phyloP scores from a whole-genome alignment of 2,329 filamentous ascomycete genomes.

The Macrophomina pseudophaseolina region DNA sequence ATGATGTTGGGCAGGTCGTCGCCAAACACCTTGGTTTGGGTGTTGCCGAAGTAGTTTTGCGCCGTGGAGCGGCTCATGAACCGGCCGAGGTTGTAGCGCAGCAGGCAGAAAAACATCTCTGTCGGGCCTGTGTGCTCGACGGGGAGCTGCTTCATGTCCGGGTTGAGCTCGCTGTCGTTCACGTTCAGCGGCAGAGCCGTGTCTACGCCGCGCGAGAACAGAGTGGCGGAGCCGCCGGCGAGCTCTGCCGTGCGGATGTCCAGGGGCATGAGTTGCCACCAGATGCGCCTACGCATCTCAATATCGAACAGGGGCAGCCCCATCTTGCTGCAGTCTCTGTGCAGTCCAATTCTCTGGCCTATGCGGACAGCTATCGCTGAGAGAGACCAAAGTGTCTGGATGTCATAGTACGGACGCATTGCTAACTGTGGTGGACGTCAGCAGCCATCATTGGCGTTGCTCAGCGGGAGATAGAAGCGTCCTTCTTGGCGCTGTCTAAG shows the following conservation, averaged over 20 bases:
- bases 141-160: conserved; percentile 51
- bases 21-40: too few relatives aligned
- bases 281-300: conserved; percentile 65
- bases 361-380: conserved; percentile 66
- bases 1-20: conserved; percentile 31
- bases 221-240: conserved; percentile 55
- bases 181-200: conserved; percentile 58
- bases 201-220: conserved; percentile 45
- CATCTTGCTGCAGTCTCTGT: conserved; percentile 61
- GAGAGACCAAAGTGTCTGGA: conserved; percentile 66
- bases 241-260: conserved; percentile 63
- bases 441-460: background rate
- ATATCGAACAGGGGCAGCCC: conserved; percentile 62
- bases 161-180: conserved; percentile 56
- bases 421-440: conserved; percentile 43
- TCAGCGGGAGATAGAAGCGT: too few relatives aligned
- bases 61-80: conserved; percentile 39
- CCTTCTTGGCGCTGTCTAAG: background rate
- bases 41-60: conserved; percentile 23
- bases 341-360: conserved; percentile 65
- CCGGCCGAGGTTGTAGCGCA: conserved; percentile 49
- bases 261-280: conserved; percentile 67
- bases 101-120: conserved; percentile 57
- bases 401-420: conserved; percentile 50
- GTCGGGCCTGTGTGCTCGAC: conserved; percentile 49